Conservation (phyloP, 768 basidiomycete species). For the Amanita polypyramis region DNA sequence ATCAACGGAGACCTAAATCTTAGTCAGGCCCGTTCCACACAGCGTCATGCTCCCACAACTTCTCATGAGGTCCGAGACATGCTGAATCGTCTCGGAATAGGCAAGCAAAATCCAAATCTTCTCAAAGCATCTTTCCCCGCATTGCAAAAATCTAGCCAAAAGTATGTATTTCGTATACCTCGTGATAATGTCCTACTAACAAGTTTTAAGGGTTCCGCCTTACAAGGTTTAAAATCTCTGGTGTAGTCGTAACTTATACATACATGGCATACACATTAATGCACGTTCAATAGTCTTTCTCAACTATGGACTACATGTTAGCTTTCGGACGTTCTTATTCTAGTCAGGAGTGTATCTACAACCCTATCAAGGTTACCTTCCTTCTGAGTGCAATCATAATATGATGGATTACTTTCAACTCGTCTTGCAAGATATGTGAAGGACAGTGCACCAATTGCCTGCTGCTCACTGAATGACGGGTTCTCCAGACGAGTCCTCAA, state of each 20-base stretch:
- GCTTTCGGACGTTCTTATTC: background rate
- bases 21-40: constrained; percentile 43
- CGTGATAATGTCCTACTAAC: background rate
- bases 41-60: constrained; percentile 33
- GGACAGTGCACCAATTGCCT: constrained; percentile 65
- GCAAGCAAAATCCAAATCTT: constrained; percentile 53
- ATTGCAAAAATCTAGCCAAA: constrained; percentile 12
- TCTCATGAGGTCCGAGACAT: constrained; percentile 73
- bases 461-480: constrained; percentile 42
- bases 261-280: background rate
- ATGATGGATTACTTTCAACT: constrained; percentile 70
- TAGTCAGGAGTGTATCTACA: constrained; percentile 32
- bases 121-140: constrained; percentile 66
- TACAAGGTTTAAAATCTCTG: constrained; percentile 1
- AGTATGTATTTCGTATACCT: background rate
- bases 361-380: constrained; percentile 59
- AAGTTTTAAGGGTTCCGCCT: background rate
- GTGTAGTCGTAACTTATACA: constrained; percentile 3
- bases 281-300: background rate
- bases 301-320: constrained; percentile 1
- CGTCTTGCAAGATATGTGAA: constrained; percentile 75
- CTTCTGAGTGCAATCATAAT: constrained; percentile 54
- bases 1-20: constrained; percentile 26
- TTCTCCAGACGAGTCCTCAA: constrained; percentile 28
- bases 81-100: constrained; percentile 73